Conservation (phyloP, 176 grass and related monocot species). For the Melocanna baccifera region DNA sequence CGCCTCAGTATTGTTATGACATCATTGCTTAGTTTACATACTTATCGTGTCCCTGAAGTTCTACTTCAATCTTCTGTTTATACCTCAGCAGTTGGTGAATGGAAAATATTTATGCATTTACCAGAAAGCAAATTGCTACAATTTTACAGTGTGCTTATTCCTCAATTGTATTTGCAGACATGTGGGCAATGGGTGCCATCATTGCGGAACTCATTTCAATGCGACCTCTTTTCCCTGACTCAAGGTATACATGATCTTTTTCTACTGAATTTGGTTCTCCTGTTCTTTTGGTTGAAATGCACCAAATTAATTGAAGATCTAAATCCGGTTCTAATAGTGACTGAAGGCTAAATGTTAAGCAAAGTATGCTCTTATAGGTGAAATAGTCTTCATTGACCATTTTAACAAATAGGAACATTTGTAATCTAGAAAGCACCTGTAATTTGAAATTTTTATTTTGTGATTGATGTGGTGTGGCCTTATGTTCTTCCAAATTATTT, state of each 20-base stretch:
- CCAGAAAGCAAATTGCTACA: not conserved
- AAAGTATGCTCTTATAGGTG: not conserved
- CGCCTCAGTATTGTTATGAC: slow-evolving; percentile 99
- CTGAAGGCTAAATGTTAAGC: not conserved
- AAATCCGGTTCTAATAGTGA: not conserved
- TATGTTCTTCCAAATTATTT: not conserved
- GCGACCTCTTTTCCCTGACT: slow-evolving; percentile 94
- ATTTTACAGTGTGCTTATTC: slow-evolving; percentile 13
- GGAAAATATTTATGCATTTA: slow-evolving; percentile 26
- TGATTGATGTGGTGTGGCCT: not conserved
- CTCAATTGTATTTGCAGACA: slow-evolving; percentile 53
- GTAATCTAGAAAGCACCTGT: not conserved
- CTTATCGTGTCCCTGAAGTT: slow-evolving; percentile 96
- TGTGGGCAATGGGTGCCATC: slow-evolving; percentile 99
- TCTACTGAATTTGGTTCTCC: not conserved
- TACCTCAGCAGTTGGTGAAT: slow-evolving; percentile 92
- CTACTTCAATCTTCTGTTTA: slow-evolving; percentile 91
- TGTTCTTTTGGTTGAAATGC: not conserved
- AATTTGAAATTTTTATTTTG: no score
- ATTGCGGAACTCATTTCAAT: slow-evolving; percentile 93
- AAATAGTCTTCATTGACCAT: not conserved
- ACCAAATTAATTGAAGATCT: not conserved
- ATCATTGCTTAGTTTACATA: slow-evolving; percentile 70
- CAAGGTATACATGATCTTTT: slow-evolving; percentile 52
- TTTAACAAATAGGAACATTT: not conserved